phyloP scores from a whole-genome alignment of 805 yeast genomes.

The Ogataea nonfermentans region DNA sequence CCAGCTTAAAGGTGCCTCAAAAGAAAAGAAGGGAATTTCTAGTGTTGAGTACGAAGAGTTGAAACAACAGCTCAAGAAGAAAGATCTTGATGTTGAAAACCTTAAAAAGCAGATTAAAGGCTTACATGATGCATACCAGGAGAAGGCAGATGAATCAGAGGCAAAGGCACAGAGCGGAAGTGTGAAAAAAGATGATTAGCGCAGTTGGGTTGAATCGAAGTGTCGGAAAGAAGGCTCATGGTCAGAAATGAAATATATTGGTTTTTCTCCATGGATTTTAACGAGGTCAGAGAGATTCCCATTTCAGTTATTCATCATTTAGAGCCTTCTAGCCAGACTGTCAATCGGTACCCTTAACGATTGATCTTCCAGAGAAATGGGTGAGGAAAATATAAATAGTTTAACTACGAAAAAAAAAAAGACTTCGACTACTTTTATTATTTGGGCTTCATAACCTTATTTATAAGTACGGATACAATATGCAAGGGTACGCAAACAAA shows the following conservation, averaged over 20 bases:
- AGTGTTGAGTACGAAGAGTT: conserved; percentile 24
- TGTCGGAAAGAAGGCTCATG: neutral
- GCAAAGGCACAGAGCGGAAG: neutral
- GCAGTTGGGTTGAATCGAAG: too few species aligned
- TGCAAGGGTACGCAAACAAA: conserved; percentile 34
- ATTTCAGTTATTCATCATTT: conserved; percentile 31
- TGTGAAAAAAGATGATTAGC: conserved; percentile 9
- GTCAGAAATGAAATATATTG: conserved; percentile 22
- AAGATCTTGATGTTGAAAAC: conserved; percentile 26
- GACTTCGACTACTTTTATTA: neutral
- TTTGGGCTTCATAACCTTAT: conserved; percentile 10
- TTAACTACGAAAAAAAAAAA: neutral
- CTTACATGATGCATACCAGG: conserved; percentile 41
- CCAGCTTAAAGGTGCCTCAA: conserved; percentile 5
- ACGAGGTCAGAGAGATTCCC: conserved; percentile 37
- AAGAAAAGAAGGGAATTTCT: conserved; percentile 43
- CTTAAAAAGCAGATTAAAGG: conserved; percentile 45
- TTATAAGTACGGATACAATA: conserved; percentile 8
- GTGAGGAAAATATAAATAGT: too few species aligned
- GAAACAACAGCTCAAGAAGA: conserved; percentile 17
- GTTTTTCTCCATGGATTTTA: conserved; percentile 30
- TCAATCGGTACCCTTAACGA: conserved; percentile 7
- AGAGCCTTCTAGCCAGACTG: conserved; percentile 3
- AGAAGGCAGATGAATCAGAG: conserved; percentile 30
- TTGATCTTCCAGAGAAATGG: conserved; percentile 1